Percentiles rank a stretch among this genome's conserved stretches.
Conservation (phyloP, 768 basidiomycete species). For the Butyriboletus loyo region DNA sequence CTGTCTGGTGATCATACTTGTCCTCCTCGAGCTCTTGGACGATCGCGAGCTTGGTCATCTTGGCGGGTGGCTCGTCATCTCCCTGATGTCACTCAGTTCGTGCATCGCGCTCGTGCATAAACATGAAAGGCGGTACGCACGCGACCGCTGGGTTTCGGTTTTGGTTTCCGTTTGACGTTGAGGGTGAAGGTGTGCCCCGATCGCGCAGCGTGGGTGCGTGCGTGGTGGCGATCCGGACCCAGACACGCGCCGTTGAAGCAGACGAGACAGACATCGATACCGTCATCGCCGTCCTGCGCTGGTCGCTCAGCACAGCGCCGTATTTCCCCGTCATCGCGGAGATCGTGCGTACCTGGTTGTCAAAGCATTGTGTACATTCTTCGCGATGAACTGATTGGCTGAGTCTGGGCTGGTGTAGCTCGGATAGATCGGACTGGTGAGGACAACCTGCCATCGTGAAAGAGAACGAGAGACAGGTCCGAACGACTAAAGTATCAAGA, state of each 20-base stretch:
- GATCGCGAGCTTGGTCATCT: constrained; percentile 90
- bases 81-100: constrained; percentile 40
- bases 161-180: constrained; percentile 74
- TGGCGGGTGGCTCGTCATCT: constrained; percentile 79
- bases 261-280: constrained; percentile 83
- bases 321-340: background rate
- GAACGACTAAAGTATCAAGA: background rate
- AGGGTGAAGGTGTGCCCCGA: constrained; percentile 73
- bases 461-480: background rate
- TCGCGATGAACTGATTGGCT: constrained; percentile 81
- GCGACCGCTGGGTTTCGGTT: constrained; percentile 52
- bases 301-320: background rate
- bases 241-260: constrained; percentile 97
- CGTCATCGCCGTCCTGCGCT: constrained; percentile 62
- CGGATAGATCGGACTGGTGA: constrained; percentile 50
- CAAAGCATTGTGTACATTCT: constrained; percentile 98
- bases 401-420: constrained; percentile 53
- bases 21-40: constrained; percentile 85
- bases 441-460: constrained; percentile 39
- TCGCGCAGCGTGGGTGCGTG: constrained; percentile 66
- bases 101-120: no score
- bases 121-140: constrained; percentile 43
- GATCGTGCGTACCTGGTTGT: constrained; percentile 65
- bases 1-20: constrained; percentile 67
- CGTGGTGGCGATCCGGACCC: constrained; percentile 61